A percentile compares a stretch with the other conserved stretches of the same genome.
These are phyloP conservation scores for Telopea speciosissima DNA, from an alignment of 177 flowering plant genomes.

Conservation along the genomic window DNA sequence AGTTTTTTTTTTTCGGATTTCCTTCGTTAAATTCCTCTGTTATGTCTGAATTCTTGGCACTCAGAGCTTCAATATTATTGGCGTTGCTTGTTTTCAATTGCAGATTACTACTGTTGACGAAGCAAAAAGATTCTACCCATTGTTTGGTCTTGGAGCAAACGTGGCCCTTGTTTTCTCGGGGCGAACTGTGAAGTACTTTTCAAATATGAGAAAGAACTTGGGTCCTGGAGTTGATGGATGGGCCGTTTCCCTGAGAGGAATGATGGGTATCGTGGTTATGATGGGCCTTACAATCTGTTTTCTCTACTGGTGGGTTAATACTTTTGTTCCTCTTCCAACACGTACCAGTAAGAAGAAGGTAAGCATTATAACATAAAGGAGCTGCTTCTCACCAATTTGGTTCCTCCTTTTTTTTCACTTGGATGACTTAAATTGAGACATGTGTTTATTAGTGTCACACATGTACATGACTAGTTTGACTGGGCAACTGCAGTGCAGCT, in stretches of 20 bases:
- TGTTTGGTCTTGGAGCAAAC: constrained; percentile 96
- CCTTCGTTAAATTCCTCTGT: background rate
- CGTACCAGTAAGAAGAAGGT: constrained; percentile 94
- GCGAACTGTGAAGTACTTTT: constrained; percentile 93
- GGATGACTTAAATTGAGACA: background rate
- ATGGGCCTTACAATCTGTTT: constrained; percentile 79
- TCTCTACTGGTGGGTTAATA: constrained; percentile 91
- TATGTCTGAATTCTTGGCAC: background rate
- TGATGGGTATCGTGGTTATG: constrained; percentile 92
- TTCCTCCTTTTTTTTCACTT: background rate
- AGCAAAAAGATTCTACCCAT: constrained; percentile 88
- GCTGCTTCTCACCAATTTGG: background rate
- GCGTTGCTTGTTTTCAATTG: constrained; percentile 9
- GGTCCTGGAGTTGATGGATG: constrained; percentile 99
- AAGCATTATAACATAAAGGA: background rate
- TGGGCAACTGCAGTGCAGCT: background rate
- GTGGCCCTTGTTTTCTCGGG: constrained; percentile 96
- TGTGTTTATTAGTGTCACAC: background rate
- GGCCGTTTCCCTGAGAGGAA: constrained; percentile 90
- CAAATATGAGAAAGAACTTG: constrained; percentile 67
- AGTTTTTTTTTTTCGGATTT: background rate
- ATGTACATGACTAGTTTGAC: background rate
- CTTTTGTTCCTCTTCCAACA: constrained; percentile 59
- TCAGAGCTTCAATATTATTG: background rate
- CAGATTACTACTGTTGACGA: constrained; percentile 96